Base-by-base conservation (phyloP, 2,329 filamentous ascomycete genomes). In the Periconia sp. region DNA sequence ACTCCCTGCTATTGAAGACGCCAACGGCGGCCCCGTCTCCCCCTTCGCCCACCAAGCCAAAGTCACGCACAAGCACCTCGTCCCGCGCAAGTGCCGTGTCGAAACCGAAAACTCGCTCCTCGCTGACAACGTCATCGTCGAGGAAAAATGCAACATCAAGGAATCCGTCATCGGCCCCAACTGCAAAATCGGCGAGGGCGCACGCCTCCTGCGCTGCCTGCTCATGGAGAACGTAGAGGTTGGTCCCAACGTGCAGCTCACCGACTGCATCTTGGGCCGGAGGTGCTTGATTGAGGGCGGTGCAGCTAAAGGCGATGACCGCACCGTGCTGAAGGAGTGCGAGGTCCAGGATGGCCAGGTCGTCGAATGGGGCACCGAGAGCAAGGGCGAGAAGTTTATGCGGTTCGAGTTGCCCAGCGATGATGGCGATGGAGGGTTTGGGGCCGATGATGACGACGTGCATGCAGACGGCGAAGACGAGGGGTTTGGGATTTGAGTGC, bases 151-250 rank as follows among this genome's bases (percentile, higher is more conserved):
- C 20, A 89, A 92, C n/a, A 89, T 99, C 76, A 97, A 96, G 73
- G 91, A 96, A 74, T 89, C 82, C 37, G 91, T 97, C 30, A 85
- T 99, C 41, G 94, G 94, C 2, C 85, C 90, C 5, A 91, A 91
- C 63, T 96, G 91, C 71, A 88, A 90, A 64, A 93, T 99, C 59
- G 86, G 87, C 57, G 86, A 88, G 62, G 91, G 92, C n/a, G 91
- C 89, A 30, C 90, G 92, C 60, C 76, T 99, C 43, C 87, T 86
- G n/a, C 85, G 92, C 59, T 97, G 93, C 73, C 75, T 97, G 45
- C 77, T 97, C 18, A 97, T 97, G 91, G 93, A 97, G 56, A 91
- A 91, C 3, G 92, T 90, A 0, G 86, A 90, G 8, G 82, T 99
- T 13, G 92, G 91, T 14, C 89, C 91, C 64, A 88, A 89, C 42